Base-by-base conservation (phyloP, 2,329 filamentous ascomycete species). In the Colletotrichum euphorbiae region DNA sequence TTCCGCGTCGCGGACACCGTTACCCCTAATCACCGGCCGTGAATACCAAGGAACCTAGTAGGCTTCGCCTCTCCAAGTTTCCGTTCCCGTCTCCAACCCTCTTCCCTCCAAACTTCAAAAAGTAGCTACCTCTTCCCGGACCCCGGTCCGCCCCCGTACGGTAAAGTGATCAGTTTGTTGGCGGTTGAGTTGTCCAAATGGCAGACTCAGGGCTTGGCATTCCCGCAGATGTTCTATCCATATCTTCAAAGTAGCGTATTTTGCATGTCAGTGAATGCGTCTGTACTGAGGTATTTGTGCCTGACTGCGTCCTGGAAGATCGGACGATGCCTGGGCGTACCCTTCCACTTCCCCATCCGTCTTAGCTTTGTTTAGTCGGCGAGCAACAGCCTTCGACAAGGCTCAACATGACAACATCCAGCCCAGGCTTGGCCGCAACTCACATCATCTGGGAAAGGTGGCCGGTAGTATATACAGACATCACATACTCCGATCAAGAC, bases 31-130 rank as follows among this genome's bases (percentile, higher is more conserved):
- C 45, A 40, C 45, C n/a, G 24, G 21, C 33, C 33, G 45, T 40
- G 36, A 43, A 59, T 59, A 58, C 65, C 61, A 68, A 68, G 65
- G 31, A 65, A 68, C 65, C 40, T 59, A 59, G 65, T 64, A 42
- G 59, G 65, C 65, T 68, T 68, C 61, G 65, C 54, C 59, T 65
- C 54, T 59, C 54, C 61, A 59, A 28, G 36, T 65, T 48, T 56
- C n/a, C 24, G 15, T 24, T 24, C n/a, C 57, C 21, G 28, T 60
- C 54, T 51, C 54, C 28, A 19, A 33, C 31, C n/a, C 33, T 54
- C 21, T 11, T 33, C 19, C 46, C 42, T 40, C 28, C 11, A 31
- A 51, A 38, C 33, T 55, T 24, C 48, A 36, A 17, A 28, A 24
- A 15, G 15, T 50, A 55, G 21, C 64, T 52, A 40, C 28, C 31